Base-by-base conservation (phyloP, 176 grass and related monocot genomes). In the Carex scoparia region DNA sequence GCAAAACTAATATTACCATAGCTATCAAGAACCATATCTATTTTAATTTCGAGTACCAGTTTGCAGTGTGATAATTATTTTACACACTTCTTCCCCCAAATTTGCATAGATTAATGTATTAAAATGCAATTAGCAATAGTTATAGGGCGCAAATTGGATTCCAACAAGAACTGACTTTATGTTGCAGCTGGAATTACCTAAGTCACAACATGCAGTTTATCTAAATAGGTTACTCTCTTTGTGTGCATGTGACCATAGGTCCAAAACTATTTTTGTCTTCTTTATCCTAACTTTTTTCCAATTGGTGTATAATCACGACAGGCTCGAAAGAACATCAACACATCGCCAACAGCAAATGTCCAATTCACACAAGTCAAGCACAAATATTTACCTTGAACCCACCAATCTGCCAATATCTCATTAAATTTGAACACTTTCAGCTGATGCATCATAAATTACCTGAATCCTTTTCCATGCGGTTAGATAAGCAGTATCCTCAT, bases 401-500 rank as follows among this genome's bases (percentile, higher is more conserved):
- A 57, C 74, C 51, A 58, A 79, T 79, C 51, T 58, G n/a, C 4
- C 55, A 35, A 35, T 18, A 58, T 28, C 53, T 13, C 53, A 79
- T 18, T 31, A 56, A 33, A 35, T 79, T 79, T 7, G 2, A 30
- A 49, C 4, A 35, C 51, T 18, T 35, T 16, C 53, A 58, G 74
- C 4, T 57, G 51, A 78, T 10, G 11, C 57, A 35, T 33, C 7
- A 68, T 12, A 46, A 69, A 54, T 67, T 83, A 83, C 81, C 81
- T 83, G 97, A 86, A 99, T 94, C 80, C 97, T 91, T 81, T 99
- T 99, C 97, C 97, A 99, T 0, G 97, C 97, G 27, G 97, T 99
- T 88, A 99, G 93, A 80, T 99, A 99, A 28, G 97, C 97, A 46
- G 97, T 99, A 86, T 99, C 97, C 91, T 99, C 97, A 89, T 99